These are phyloP conservation scores for Backusella morwellensis DNA, from an alignment of 192 early-diverging fungal species.

Conservation along the genomic window DNA sequence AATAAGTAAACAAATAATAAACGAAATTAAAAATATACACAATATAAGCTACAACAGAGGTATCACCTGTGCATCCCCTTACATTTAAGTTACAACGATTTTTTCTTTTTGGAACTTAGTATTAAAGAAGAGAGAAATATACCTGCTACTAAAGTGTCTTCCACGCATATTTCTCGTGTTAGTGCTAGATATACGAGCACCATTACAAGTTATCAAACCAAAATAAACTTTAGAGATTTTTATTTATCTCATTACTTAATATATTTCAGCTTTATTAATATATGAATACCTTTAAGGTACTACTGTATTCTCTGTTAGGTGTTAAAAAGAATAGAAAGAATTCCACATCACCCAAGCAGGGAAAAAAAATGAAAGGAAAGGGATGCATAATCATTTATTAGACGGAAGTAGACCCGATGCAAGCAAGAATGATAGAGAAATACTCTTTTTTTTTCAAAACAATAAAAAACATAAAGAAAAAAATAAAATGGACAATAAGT, in stretches of 20 bases:
- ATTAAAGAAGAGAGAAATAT: background rate
- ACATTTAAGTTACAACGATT: conserved; percentile 7
- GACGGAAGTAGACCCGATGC: background rate
- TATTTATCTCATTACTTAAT: background rate
- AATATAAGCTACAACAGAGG: background rate
- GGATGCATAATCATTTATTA: background rate
- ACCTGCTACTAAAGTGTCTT: background rate
- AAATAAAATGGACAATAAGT: background rate
- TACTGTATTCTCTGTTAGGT: background rate
- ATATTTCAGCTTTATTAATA: background rate
- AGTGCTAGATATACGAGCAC: background rate
- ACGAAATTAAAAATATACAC: background rate
- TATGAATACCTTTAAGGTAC: background rate
- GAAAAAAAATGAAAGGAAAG: background rate
- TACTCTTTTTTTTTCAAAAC: background rate
- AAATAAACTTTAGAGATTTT: background rate
- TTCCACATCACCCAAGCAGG: background rate
- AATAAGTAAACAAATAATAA: background rate
- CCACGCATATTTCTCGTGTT: background rate
- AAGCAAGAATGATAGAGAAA: background rate
- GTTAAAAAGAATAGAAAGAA: background rate
- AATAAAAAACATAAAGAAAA: background rate
- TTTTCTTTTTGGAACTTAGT: background rate
- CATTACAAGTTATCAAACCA: background rate
- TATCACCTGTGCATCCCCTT: background rate